Evolutionary conservation across 2,329 filamentous ascomycete genomes (phyloP).

Genomic region (Madurella mycetomatis): DNA sequence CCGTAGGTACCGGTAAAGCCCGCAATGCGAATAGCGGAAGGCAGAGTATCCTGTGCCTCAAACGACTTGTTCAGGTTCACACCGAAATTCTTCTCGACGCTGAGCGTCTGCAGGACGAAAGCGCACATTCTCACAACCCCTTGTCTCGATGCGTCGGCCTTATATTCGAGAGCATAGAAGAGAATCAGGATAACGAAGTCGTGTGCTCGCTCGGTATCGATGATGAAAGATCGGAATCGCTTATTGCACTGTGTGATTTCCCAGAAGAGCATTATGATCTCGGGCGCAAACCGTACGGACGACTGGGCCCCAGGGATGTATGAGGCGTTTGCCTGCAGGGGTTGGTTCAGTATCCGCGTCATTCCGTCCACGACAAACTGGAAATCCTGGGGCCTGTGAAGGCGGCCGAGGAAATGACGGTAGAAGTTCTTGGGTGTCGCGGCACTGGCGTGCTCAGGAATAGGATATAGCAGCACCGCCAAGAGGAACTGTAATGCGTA

Average conservation of each 20-base stretch:
- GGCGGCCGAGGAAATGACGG: constrained; percentile 81
- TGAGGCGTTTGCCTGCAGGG: constrained; percentile 80
- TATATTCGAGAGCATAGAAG: constrained; percentile 90
- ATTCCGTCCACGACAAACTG: constrained; percentile 96
- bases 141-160: constrained; percentile 79
- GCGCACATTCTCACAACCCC: constrained; percentile 94
- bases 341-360: constrained; percentile 86
- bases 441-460: constrained; percentile 68
- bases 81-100: constrained; percentile 87
- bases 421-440: constrained; percentile 81
- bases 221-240: constrained; percentile 91
- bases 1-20: constrained; percentile 88
- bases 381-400: constrained; percentile 93
- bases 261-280: constrained; percentile 97
- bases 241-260: constrained; percentile 97
- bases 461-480: constrained; percentile 77
- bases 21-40: constrained; percentile 71
- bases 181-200: constrained; percentile 88
- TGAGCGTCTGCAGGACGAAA: constrained; percentile 93
- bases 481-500: constrained; percentile 91
- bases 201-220: constrained; percentile 88
- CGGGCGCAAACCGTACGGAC: constrained; percentile 79
- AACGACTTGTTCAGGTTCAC: constrained; percentile 86
- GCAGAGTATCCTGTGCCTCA: constrained; percentile 81
- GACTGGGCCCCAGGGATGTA: constrained; percentile 84